These are phyloP conservation scores for Zasmidium citrigriseum DNA, from an alignment of 2,329 filamentous ascomycete genomes.

Conservation along the genomic window DNA sequence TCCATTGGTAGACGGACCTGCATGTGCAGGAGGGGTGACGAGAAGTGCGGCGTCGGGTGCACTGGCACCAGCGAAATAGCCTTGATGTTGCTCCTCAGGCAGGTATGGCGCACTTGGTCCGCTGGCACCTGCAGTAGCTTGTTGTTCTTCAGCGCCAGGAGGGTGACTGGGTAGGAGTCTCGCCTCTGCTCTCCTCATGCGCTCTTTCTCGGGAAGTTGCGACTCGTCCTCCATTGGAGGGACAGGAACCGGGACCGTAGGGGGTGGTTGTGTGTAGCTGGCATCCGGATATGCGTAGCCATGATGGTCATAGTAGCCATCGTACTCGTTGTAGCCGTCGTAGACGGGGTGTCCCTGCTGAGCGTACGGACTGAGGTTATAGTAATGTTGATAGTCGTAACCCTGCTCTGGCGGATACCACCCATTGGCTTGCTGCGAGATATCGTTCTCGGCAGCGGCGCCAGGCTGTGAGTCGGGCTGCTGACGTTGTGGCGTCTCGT, in stretches of 20 bases:
- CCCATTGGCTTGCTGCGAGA: constrained; percentile 7
- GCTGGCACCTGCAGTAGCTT: constrained; percentile 27
- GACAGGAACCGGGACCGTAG: constrained; percentile 40
- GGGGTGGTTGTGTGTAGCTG: constrained; percentile 16
- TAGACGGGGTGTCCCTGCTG: constrained; percentile 9
- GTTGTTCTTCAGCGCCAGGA: constrained; percentile 43
- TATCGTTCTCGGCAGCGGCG: constrained; percentile 8
- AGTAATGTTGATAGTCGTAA: constrained; percentile 24
- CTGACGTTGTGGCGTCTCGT: background rate
- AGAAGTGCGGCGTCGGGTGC: constrained; percentile 22
- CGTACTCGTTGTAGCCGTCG: constrained; percentile 8
- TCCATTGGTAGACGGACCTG: constrained; percentile 7
- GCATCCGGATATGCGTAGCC: constrained; percentile 11
- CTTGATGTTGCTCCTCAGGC: constrained; percentile 22
- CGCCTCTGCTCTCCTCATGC: constrained; percentile 73
- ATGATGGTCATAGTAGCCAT: constrained; percentile 17
- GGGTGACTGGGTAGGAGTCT: constrained; percentile 80
- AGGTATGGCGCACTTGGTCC: constrained; percentile 38
- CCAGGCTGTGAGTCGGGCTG: background rate
- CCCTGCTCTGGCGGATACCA: constrained; percentile 31
- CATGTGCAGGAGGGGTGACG: constrained; percentile 20
- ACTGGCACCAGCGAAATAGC: constrained; percentile 3
- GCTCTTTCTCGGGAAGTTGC: constrained; percentile 77
- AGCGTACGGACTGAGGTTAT: constrained; percentile 7
- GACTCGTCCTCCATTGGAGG: constrained; percentile 63